Conservation (phyloP, 192 early-diverging fungal genomes). For the Rhizoclosmatium sp. region DNA sequence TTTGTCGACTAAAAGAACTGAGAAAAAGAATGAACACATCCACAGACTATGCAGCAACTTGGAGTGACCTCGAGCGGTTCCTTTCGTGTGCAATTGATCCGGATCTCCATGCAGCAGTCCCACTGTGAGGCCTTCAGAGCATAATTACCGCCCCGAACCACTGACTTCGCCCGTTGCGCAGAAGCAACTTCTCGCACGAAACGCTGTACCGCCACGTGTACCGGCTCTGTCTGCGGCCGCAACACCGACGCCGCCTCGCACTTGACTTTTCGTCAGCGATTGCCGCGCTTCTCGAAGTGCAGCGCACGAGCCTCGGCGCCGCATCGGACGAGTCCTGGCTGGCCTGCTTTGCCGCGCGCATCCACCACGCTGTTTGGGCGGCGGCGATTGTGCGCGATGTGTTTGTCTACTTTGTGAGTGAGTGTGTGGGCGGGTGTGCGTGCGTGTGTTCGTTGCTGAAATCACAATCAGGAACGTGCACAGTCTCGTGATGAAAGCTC, state of each 20-base stretch:
- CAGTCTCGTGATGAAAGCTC: background rate
- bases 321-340: background rate
- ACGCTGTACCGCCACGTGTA: constrained; percentile 10
- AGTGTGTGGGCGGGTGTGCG: no score
- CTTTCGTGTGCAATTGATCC: background rate
- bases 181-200: constrained; percentile 1
- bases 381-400: background rate
- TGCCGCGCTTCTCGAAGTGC: background rate
- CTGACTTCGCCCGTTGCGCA: background rate
- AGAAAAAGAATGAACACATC: no score
- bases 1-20: no score
- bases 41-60: background rate
- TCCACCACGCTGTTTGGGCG: background rate
- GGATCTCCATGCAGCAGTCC: background rate
- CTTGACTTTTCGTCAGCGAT: background rate
- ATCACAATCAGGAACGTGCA: background rate
- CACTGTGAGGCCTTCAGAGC: background rate
- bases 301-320: background rate
- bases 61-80: background rate
- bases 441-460: background rate
- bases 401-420: constrained; percentile 8
- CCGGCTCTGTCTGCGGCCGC: background rate
- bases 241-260: background rate
- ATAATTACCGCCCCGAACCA: background rate
- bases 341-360: background rate